Evolutionary conservation across 2,329 filamentous ascomycete genomes (phyloP).

Genomic region (Ophiostoma sp.): DNA sequence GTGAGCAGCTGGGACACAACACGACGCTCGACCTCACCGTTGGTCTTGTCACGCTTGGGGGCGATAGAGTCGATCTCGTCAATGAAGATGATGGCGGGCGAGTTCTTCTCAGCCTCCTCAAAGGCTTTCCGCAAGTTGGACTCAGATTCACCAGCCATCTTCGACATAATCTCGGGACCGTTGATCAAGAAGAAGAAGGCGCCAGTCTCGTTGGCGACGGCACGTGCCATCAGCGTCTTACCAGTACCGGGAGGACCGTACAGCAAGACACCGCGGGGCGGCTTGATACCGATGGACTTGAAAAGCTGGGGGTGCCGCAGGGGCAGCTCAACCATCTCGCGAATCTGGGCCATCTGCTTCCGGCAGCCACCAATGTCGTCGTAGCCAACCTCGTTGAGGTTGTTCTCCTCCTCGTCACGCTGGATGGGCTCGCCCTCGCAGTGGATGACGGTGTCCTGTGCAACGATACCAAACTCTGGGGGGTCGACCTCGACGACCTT

Average conservation of each 20-base stretch:
- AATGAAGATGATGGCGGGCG: conserved; percentile 98
- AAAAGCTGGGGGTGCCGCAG: conserved; percentile 96
- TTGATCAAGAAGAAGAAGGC: conserved; percentile 99
- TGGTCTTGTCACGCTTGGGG: conserved; percentile 99
- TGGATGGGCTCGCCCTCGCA: conserved; percentile 95
- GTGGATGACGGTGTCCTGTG: conserved; percentile 97
- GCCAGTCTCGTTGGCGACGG: conserved; percentile 96
- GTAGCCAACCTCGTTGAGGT: conserved; percentile 97
- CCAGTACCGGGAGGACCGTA: conserved; percentile 96
- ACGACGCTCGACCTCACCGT: conserved; percentile 96
- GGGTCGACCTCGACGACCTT: conserved; percentile 99
- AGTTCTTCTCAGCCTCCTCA: conserved; percentile 99
- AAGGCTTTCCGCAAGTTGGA: conserved; percentile 99
- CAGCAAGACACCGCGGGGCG: conserved; percentile 93
- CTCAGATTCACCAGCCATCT: conserved; percentile 99
- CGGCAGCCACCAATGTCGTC: conserved; percentile 98
- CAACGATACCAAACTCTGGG: conserved; percentile 96
- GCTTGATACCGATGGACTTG: conserved; percentile 99
- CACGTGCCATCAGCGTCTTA: conserved; percentile 98
- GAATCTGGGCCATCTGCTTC: conserved; percentile 99
- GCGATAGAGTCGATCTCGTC: conserved; percentile 99
- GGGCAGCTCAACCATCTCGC: conserved; percentile 95
- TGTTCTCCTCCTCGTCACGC: conserved; percentile 98
- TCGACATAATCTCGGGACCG: conserved; percentile 99
- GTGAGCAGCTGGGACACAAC: conserved; percentile 93